Evolutionary conservation across 2,329 filamentous ascomycete species (phyloP), one percentile per base, ranked within the genome.

Genomic region (Elsinoe australis): DNA sequence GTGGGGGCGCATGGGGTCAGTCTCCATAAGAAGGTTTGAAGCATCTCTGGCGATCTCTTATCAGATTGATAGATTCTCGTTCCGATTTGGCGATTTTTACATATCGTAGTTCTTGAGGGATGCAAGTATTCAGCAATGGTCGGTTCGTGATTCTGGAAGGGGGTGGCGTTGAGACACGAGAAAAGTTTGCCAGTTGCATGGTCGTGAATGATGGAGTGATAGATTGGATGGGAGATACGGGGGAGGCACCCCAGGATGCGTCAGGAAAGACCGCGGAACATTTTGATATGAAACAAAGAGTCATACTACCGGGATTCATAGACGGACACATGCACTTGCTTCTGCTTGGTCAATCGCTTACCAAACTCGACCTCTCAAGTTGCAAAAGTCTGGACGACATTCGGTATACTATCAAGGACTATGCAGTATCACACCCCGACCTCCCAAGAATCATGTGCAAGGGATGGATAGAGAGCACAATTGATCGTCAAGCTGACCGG

Each of bases 241-340:
- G 66, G 14, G 56, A 67, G 41, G 53, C 1, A 60, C 61, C 17
- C 54, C 38, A 14, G 39, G 49, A 48, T 41, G 50, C 33, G 51
- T 56, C 14, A 49, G 60, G 10, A 46, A 50, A 46, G 24, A 57
- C 9, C 32, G 59, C 48, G 12, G 56, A 56, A 7, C 22, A 33
- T 5, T 17, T 47, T 14, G 65, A 73, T 51, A 56, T 74, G 3
- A 39, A 63, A 2, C 56, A 61, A 12, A 59, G 58, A 8, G 58
- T 68, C 28, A 64, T 78, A 5, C 60, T 79, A 1, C 75, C 76
- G 0, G 72, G 74, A 4, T 78, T 78, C 56, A 69, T 79, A 42
- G 76, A 79, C 54, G 75, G 73, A 0, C 76, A 79, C 56, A 74
- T 76, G 65, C 76, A 79, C 58, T 65, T 79, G 9, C 65, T 78